A percentile compares a stretch with the other conserved stretches of the same genome.
These are phyloP conservation scores for Candida neerlandica DNA, from an alignment of 1,139 yeast species.

Conservation along the genomic window DNA sequence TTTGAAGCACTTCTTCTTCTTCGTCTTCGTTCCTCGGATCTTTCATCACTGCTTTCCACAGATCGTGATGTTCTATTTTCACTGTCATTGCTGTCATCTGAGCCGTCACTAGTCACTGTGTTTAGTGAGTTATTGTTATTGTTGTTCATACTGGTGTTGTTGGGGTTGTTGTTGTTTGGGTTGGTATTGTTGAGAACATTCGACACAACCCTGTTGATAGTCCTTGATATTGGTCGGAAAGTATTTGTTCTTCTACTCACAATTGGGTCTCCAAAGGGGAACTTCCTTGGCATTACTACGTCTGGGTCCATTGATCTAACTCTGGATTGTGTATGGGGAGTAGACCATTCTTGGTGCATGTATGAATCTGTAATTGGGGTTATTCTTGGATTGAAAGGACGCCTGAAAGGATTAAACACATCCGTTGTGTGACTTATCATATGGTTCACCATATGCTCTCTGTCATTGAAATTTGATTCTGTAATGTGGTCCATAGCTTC, in stretches of 20 bases:
- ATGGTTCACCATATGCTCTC: constrained; percentile 25
- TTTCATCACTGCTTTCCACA: constrained; percentile 2
- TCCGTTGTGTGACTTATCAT: constrained; percentile 37
- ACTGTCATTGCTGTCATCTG: neutral
- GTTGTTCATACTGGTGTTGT: neutral
- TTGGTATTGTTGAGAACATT: constrained; percentile 2
- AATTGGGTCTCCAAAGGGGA: constrained; percentile 30
- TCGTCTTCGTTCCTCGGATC: constrained; percentile 2
- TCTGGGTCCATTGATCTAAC: constrained; percentile 26
- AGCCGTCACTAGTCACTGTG: too few relatives aligned
- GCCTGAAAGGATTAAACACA: constrained; percentile 40
- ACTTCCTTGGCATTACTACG: constrained; percentile 34
- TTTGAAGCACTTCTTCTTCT: constrained; percentile 13
- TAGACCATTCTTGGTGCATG: constrained; percentile 43
- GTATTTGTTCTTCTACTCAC: constrained; percentile 9
- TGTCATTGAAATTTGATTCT: constrained; percentile 20
- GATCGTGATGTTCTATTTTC: neutral
- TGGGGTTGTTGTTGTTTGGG: neutral
- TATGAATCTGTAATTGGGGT: constrained; percentile 47
- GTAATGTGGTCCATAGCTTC: constrained; percentile 19
- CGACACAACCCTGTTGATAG: neutral
- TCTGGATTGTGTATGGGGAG: constrained; percentile 21
- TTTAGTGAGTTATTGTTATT: neutral
- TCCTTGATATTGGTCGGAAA: constrained; percentile 2
- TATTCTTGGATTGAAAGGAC: constrained; percentile 40